phyloP scores from a whole-genome alignment of 768 basidiomycete species.

The Lactarius pseudohatsudake region DNA sequence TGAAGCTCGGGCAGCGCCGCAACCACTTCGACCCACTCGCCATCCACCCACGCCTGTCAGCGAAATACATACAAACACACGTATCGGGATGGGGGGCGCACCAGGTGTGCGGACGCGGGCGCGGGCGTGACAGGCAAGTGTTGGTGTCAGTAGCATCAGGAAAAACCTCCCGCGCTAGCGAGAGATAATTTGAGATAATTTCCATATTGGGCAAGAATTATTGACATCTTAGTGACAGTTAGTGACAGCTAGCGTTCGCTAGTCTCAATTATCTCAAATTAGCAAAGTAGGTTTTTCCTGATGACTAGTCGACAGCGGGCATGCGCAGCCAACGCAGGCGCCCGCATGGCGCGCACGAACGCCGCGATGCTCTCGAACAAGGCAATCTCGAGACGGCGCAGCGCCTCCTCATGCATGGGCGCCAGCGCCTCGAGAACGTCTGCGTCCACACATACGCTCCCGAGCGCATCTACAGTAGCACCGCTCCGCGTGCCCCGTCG shows the following conservation, averaged over 20 bases:
- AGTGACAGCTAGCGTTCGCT: too few species aligned
- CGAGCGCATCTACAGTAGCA: background rate
- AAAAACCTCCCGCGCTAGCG: too few species aligned
- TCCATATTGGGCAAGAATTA: too few species aligned
- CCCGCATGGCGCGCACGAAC: background rate
- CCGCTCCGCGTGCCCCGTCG: too few species aligned
- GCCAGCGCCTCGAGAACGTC: background rate
- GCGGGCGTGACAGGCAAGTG: conserved; percentile 1
- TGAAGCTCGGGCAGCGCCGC: conserved; percentile 1
- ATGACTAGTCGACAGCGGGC: conserved; percentile 13
- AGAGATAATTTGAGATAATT: too few species aligned
- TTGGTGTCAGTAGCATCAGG: conserved; percentile 9
- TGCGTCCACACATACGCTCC: background rate
- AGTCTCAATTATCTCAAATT: too few species aligned
- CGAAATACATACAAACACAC: too few species aligned
- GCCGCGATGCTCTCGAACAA: conserved; percentile 7
- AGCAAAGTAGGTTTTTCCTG: too few species aligned
- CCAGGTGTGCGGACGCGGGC: too few species aligned
- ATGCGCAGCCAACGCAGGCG: background rate
- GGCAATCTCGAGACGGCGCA: background rate
- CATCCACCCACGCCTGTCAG: background rate
- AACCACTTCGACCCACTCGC: conserved; percentile 6
- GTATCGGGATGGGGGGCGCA: background rate
- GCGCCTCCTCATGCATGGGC: too few species aligned
- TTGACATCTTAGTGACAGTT: too few species aligned